Conservation (phyloP, 805 yeast genomes). For the Zygosaccharomyces lentus region DNA sequence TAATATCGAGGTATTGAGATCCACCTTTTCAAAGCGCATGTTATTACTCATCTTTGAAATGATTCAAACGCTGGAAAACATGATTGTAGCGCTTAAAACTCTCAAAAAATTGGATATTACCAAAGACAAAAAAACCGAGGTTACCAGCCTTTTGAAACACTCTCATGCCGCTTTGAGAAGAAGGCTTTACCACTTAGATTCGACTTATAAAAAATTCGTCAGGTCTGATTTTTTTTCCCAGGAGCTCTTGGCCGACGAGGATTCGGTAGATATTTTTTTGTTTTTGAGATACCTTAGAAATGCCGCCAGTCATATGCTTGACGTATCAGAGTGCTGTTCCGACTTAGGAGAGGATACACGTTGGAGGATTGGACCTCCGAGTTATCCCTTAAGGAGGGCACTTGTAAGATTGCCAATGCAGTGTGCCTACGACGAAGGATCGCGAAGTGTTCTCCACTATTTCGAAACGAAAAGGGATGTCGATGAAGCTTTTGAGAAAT, state of each 20-base stretch:
- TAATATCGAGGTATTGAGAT: conserved; percentile 33
- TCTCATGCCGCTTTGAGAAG: conserved; percentile 26
- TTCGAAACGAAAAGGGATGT: conserved; percentile 43
- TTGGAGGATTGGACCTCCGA: conserved; percentile 39
- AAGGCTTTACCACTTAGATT: conserved; percentile 34
- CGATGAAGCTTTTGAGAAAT: conserved; percentile 43
- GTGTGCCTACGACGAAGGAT: conserved; percentile 46
- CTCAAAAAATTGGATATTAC: conserved; percentile 7
- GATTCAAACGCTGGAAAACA: conserved; percentile 28
- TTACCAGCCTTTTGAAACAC: conserved; percentile 8
- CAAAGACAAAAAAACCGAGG: conserved; percentile 8
- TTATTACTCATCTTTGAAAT: conserved; percentile 33
- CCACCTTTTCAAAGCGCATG: conserved; percentile 32
- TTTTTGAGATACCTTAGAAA: conserved; percentile 41
- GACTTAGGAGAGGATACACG: conserved; percentile 23
- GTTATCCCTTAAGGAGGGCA: conserved; percentile 40
- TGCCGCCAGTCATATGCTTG: conserved; percentile 37
- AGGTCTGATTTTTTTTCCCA: conserved; percentile 36
- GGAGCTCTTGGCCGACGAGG: conserved; percentile 35
- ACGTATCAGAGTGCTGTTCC: conserved; percentile 24
- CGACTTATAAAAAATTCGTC: conserved; percentile 36
- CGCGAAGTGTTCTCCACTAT: conserved; percentile 41
- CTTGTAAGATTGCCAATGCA: conserved; percentile 40
- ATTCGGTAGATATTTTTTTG: conserved; percentile 38
- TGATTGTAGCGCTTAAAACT: conserved; percentile 18